A percentile compares a stretch with the other conserved stretches of the same genome.
These are phyloP conservation scores for Fereydounia khargensis DNA, from an alignment of 1,284 basidiomycete species.

Conservation along the genomic window DNA sequence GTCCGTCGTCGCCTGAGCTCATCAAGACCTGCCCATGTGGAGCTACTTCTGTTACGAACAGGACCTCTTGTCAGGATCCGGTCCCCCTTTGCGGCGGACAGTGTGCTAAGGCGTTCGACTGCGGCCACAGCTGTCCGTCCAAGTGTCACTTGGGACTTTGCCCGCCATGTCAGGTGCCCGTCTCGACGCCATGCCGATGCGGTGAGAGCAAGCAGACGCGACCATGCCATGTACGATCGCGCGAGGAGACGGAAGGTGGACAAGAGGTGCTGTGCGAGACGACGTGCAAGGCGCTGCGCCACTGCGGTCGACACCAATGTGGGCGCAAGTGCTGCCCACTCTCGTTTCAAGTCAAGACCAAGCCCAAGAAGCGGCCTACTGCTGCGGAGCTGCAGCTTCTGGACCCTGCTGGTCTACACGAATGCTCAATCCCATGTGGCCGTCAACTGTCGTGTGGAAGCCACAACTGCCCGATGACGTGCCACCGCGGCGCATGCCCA, in stretches of 20 bases:
- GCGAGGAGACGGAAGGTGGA: conserved; percentile 26
- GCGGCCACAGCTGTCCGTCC: conserved; percentile 43
- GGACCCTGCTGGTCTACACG: conserved; percentile 51
- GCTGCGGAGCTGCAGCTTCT: conserved; percentile 35
- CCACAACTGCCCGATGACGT: conserved; percentile 47
- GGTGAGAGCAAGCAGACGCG: conserved; percentile 47
- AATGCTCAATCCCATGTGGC: conserved; percentile 42
- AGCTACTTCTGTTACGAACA: conserved; percentile 19
- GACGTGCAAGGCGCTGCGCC: conserved; percentile 44
- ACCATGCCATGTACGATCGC: conserved; percentile 29
- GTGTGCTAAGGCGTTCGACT: conserved; percentile 34
- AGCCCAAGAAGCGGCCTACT: conserved; percentile 33
- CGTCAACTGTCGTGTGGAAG: conserved; percentile 47
- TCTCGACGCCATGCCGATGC: conserved; percentile 53
- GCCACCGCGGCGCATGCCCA: conserved; percentile 53
- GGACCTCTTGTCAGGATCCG: conserved; percentile 41
- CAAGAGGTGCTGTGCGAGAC: conserved; percentile 42
- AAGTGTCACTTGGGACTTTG: conserved; percentile 48
- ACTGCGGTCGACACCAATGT: conserved; percentile 50
- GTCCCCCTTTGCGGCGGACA: conserved; percentile 43
- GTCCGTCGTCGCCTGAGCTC: conserved; percentile 39
- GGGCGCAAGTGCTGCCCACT: conserved; percentile 49
- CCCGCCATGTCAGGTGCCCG: conserved; percentile 42
- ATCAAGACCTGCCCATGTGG: conserved; percentile 51
- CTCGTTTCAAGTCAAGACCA: conserved; percentile 44